Evolutionary conservation across 2,329 filamentous ascomycete genomes (phyloP).

Genomic region (Metarhizium humberi): DNA sequence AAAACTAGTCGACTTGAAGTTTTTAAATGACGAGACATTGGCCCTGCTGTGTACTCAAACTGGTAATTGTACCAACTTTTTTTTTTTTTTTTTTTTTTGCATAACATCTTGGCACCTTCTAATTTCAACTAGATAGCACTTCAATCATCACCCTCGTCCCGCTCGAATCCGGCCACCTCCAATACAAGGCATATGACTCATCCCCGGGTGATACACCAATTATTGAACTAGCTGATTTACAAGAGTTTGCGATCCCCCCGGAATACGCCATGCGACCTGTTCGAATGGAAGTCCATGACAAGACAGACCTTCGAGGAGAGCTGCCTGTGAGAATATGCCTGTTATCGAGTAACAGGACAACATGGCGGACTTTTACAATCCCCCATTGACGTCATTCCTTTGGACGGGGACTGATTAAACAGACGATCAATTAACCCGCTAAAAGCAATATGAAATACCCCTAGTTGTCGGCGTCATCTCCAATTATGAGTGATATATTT

Average conservation of each 20-base stretch:
- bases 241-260: constrained; percentile 17
- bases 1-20: constrained; percentile 54
- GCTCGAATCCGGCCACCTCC: constrained; percentile 24
- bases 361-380: constrained; percentile 38
- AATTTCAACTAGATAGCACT: constrained; percentile 13
- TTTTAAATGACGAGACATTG: constrained; percentile 52
- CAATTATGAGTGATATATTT: not conserved
- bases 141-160: constrained; percentile 25
- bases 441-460: not conserved
- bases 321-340: constrained; percentile 42
- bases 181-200: constrained; percentile 27
- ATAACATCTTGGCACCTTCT: not conserved
- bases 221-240: constrained; percentile 10
- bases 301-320: constrained; percentile 32
- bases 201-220: constrained; percentile 1
- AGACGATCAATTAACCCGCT: not conserved
- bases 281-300: constrained; percentile 42
- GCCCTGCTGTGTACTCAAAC: constrained; percentile 45
- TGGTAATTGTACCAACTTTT: constrained; percentile 18
- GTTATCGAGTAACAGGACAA: constrained; percentile 36
- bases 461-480: not conserved
- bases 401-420: not conserved
- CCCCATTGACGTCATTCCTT: constrained; percentile 4
- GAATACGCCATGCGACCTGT: constrained; percentile 25
- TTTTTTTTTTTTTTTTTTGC: constrained; percentile 2